Evolutionary conservation across 805 yeast genomes (phyloP), one percentile per base, ranked within the genome.

Genomic region (Candida sakaeoensis): DNA sequence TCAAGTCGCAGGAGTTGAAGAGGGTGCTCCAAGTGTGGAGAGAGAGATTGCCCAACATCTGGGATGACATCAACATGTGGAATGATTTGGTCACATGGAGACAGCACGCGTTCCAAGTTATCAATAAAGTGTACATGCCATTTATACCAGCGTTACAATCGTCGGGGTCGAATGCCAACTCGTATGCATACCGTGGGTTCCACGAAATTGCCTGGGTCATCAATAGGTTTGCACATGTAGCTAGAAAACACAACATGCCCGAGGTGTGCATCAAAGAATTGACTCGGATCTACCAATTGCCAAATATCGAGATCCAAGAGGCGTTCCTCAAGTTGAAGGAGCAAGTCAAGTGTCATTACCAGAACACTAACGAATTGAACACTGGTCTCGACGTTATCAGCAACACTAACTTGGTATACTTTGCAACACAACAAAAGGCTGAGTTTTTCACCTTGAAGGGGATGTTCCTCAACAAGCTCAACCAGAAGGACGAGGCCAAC

Each of bases 191-290:
- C 63, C 75, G 99, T 48, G 99, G 99, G 1, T 93, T 87, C 64
- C 99, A 93, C 59, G 99, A 93, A 62, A 88, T 91, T 60, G 99
- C 99, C 0, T 95, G 99, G 97, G 96, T 93, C 6, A 91, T 93
- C 54, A 93, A 93, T 63, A 68, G 98, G 39, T 93, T 93, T 70
- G 99, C 99, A 0, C 99, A 93, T 65, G 98, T 95, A 40, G 98
- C 99, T 0, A 77, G 99, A 48, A 88, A 89, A 60, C 99, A 93
- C 60, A 82, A 86, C 47, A 86, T 93, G 95, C 86, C 96, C 2
- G 97, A 93, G 41, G 99, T 95, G 28, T 93, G 99, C 65, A 80
- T 91, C 47, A 85, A 80, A 47, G 97, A 93, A 57, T 69, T 93
- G 56, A 85, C 96, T 2, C 85, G 90, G 70, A 93, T 93, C 41